Conservation (phyloP, 257 asterid genomes). For the Petunia axillaris region DNA sequence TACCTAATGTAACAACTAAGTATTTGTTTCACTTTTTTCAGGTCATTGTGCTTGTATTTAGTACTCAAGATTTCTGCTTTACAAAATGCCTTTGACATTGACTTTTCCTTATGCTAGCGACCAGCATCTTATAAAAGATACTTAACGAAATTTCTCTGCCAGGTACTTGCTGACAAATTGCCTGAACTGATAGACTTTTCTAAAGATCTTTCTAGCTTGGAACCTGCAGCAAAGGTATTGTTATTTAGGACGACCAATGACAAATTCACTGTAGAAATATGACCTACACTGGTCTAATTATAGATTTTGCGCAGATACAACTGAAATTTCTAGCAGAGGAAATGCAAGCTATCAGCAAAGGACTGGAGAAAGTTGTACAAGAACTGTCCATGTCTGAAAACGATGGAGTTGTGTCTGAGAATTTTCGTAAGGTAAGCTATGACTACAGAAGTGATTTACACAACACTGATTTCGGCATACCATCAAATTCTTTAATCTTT, state of each 20-base stretch:
- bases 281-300: not conserved
- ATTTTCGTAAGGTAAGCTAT: conserved; percentile 65
- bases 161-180: conserved; percentile 86
- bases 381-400: conserved; percentile 84
- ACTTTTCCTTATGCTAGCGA: not conserved
- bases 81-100: not conserved
- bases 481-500: not conserved
- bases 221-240: conserved; percentile 74
- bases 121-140: conserved; percentile 1
- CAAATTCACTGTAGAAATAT: conserved; percentile 12
- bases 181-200: conserved; percentile 93
- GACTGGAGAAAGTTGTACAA: conserved; percentile 86
- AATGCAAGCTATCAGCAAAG: conserved; percentile 96
- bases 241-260: conserved; percentile 1
- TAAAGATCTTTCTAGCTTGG: conserved; percentile 82
- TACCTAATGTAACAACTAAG: not conserved
- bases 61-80: conserved; percentile 5
- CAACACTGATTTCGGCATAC: conserved; percentile 6
- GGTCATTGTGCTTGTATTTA: not conserved
- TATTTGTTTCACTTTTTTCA: not conserved
- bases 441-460: conserved; percentile 26
- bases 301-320: conserved; percentile 61
- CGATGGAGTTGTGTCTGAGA: conserved; percentile 81
- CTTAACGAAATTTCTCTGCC: conserved; percentile 20
- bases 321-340: conserved; percentile 88